Conservation (phyloP, 257 asterid species). For the Paraleonurus japonicus region DNA sequence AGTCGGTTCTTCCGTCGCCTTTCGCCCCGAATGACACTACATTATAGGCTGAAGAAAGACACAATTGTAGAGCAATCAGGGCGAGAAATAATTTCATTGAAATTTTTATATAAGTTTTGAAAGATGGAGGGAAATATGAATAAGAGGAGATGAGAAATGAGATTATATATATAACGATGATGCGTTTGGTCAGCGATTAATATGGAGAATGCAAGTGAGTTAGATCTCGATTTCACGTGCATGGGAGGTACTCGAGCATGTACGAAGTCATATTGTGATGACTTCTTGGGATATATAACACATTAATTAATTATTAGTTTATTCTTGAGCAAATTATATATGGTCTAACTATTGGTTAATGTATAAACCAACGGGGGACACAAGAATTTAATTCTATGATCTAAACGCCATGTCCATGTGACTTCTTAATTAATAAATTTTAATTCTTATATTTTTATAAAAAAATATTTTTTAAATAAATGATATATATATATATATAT, state of each 20-base stretch:
- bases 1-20: conserved; percentile 74
- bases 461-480: no score
- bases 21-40: conserved; percentile 62
- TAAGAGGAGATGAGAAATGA: not conserved
- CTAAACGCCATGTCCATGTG: conserved; percentile 41
- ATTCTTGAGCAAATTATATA: not conserved
- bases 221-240: conserved; percentile 37
- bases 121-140: conserved; percentile 21
- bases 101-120: not conserved
- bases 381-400: conserved; percentile 26
- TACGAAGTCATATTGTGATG: conserved; percentile 28
- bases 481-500: no score
- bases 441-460: no score
- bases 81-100: conserved; percentile 11
- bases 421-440: not conserved
- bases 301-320: not conserved
- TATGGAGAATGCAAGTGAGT: conserved; percentile 34
- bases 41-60: conserved; percentile 43
- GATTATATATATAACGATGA: conserved; percentile 18
- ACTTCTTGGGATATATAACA: conserved; percentile 28
- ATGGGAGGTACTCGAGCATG: conserved; percentile 24
- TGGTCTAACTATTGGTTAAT: not conserved
- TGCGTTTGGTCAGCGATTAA: conserved; percentile 18
- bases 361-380: conserved; percentile 5
- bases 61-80: not conserved